phyloP scores from a whole-genome alignment of 1,284 basidiomycete species.

The Ustilago loliicola region DNA sequence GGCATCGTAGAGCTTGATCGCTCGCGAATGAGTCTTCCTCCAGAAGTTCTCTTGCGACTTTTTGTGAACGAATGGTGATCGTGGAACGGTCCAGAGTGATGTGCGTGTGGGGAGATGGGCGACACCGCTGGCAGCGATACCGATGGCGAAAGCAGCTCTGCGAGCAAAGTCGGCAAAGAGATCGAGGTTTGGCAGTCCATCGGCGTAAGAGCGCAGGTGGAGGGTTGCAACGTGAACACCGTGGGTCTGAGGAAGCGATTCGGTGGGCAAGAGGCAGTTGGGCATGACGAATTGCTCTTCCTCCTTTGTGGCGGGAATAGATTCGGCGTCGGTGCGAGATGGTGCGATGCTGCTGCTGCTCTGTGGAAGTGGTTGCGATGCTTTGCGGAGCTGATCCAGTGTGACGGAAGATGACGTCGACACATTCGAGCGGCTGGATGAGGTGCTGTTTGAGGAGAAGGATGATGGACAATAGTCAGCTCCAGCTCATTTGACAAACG shows the following conservation, averaged over 20 bases:
- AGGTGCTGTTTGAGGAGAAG: slow-evolving; percentile 17
- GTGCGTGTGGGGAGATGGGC: slow-evolving; percentile 82
- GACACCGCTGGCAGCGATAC: slow-evolving; percentile 82
- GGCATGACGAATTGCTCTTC: slow-evolving; percentile 48
- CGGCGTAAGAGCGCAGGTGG: slow-evolving; percentile 81
- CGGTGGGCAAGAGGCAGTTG: slow-evolving; percentile 42
- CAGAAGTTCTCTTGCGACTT: slow-evolving; percentile 97
- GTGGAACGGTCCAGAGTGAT: slow-evolving; percentile 86
- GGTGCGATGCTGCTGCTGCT: neutral
- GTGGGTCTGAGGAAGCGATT: slow-evolving; percentile 73
- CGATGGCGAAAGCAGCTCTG: slow-evolving; percentile 85
- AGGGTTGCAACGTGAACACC: slow-evolving; percentile 84
- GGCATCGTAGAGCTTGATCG: slow-evolving; percentile 91
- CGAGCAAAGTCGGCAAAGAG: slow-evolving; percentile 87
- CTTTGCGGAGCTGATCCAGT: slow-evolving; percentile 30
- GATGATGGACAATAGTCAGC: neutral
- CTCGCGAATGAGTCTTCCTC: slow-evolving; percentile 83
- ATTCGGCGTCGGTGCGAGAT: neutral
- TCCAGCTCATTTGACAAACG: neutral
- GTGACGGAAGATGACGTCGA: slow-evolving; percentile 39
- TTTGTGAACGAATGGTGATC: slow-evolving; percentile 91
- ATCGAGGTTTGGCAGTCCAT: slow-evolving; percentile 75
- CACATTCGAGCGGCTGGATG: slow-evolving; percentile 28
- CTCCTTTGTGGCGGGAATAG: neutral
- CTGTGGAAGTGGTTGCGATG: neutral